Evolutionary conservation across 2,329 filamentous ascomycete genomes (phyloP), one percentile per base, ranked within the genome.

Genomic region (Penicillium sp.): DNA sequence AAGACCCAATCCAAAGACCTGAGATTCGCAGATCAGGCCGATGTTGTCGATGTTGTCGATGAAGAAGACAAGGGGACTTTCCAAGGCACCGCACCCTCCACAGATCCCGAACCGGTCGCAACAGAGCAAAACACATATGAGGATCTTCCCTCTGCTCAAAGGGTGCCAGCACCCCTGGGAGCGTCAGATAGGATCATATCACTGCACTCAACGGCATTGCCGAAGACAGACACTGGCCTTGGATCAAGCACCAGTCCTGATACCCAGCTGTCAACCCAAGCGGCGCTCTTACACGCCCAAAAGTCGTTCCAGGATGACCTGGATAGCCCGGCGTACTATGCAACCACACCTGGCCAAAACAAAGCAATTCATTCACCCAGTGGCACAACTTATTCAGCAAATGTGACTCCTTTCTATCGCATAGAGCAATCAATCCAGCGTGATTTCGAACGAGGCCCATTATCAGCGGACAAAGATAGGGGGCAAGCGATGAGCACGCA

Each of bases 241-340:
- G 57, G 58, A 13, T 56, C 56, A 6, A 60, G 66, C 29, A 62
- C 55, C 21, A 67, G 63, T 43, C 61, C 62, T 5, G 73, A 74
- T 32, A 60, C 64, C 5, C 65, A 73, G 11, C 61, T 76, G 24
- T 76, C 74, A 0, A 77, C 75, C 0, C 75, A 77, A 52, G 72
- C 71, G 22, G 74, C 75, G 14, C 55, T 76, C 22, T 54, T 69
- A 2, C 68, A 70, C 38, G 75, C 74, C 6, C 74, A 75, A 50
- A 69, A 63, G 29, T 73, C 71, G 1, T 75, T 77, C 27, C 72
- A 75, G 46, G 67, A 74, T 21, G 73, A 74, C 42, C 46, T 76
- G 9, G 60, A 66, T 9, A 75, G 67, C 22, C 69, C 69, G 4
- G 60, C 57, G 45, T 55, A 52, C 16, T 53, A 55, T 9, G 52